Evolutionary conservation across 352 stramenopile genomes (phyloP).

Genomic region (Globisporangium rhizosaccharum): DNA sequence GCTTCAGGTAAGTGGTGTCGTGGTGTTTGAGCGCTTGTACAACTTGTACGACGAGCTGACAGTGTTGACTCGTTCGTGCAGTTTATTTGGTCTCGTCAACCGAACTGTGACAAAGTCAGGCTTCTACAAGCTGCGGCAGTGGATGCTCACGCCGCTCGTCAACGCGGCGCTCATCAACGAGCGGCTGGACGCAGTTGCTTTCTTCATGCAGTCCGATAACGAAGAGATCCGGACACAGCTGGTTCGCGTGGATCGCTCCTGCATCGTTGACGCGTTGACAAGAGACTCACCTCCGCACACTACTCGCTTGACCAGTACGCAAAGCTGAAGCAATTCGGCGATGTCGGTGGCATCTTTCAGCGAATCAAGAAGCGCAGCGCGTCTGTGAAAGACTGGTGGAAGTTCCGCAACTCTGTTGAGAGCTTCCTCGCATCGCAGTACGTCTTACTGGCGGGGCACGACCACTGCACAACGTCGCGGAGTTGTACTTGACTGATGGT

Average conservation of each 20-base stretch:
- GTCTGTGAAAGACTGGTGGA: slow-evolving; percentile 62
- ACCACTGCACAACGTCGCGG: not conserved
- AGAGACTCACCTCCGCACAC: not conserved
- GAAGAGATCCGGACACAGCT: slow-evolving; percentile 55
- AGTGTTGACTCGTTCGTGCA: slow-evolving; percentile 14
- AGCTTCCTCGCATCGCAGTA: slow-evolving; percentile 64
- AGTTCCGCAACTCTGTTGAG: slow-evolving; percentile 46
- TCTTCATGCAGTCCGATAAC: slow-evolving; percentile 42
- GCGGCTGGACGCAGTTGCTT: slow-evolving; percentile 51
- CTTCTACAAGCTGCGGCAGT: slow-evolving; percentile 49
- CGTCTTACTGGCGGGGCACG: slow-evolving; percentile 1
- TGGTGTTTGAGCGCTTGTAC: not conserved
- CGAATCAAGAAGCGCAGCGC: slow-evolving; percentile 60
- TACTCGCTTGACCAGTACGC: slow-evolving; percentile 23
- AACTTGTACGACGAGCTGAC: not conserved
- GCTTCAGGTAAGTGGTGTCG: slow-evolving; percentile 53
- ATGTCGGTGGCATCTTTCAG: slow-evolving; percentile 56
- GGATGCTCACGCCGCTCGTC: slow-evolving; percentile 76
- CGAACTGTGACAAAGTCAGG: slow-evolving; percentile 71
- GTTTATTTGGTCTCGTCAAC: slow-evolving; percentile 77
- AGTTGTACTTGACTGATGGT: not conserved
- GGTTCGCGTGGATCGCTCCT: slow-evolving; percentile 18
- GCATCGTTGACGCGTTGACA: slow-evolving; percentile 3
- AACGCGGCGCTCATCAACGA: slow-evolving; percentile 38
- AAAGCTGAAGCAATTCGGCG: slow-evolving; percentile 59